Conservation (phyloP, 2,329 filamentous ascomycete species). For the Exophiala aquamarina region DNA sequence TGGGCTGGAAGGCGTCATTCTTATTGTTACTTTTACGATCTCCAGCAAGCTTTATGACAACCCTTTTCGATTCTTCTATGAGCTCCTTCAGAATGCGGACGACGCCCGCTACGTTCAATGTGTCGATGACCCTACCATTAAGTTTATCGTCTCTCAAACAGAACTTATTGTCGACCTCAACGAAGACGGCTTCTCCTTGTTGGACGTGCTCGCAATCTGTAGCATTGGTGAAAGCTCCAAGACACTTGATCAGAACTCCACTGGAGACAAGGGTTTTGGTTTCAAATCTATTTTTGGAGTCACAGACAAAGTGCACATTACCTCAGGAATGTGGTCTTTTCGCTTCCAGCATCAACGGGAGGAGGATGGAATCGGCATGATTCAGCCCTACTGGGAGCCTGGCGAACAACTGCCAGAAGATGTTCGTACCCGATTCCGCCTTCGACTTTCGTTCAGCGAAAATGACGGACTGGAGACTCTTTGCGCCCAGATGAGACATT, state of each 20-base stretch:
- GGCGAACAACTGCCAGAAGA: constrained; percentile 5
- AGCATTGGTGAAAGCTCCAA: constrained; percentile 39
- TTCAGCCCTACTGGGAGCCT: constrained; percentile 12
- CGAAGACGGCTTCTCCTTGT: constrained; percentile 42
- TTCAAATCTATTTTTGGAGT: constrained; percentile 40
- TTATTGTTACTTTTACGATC: no score
- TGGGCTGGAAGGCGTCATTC: background rate
- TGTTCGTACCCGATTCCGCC: constrained; percentile 13
- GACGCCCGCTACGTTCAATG: constrained; percentile 29
- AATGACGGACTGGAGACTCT: constrained; percentile 5
- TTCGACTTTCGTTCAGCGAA: constrained; percentile 9
- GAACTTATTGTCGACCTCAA: constrained; percentile 30
- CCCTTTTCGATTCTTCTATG: constrained; percentile 30
- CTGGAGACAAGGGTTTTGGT: constrained; percentile 38
- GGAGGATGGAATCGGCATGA: constrained; percentile 21
- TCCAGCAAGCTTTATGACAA: constrained; percentile 18
- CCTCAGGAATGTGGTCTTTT: constrained; percentile 23
- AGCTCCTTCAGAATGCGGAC: constrained; percentile 46
- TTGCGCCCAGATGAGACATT: constrained; percentile 5
- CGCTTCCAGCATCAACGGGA: constrained; percentile 21
- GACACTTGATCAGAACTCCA: constrained; percentile 26
- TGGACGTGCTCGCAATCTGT: constrained; percentile 41
- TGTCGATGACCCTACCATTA: constrained; percentile 4
- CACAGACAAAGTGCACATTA: constrained; percentile 25
- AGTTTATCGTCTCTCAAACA: constrained; percentile 2